Percentiles rank a stretch among this genome's conserved stretches.
Conservation (phyloP, 345 rosid genomes). For the Zanthoxylum bungeanum region DNA sequence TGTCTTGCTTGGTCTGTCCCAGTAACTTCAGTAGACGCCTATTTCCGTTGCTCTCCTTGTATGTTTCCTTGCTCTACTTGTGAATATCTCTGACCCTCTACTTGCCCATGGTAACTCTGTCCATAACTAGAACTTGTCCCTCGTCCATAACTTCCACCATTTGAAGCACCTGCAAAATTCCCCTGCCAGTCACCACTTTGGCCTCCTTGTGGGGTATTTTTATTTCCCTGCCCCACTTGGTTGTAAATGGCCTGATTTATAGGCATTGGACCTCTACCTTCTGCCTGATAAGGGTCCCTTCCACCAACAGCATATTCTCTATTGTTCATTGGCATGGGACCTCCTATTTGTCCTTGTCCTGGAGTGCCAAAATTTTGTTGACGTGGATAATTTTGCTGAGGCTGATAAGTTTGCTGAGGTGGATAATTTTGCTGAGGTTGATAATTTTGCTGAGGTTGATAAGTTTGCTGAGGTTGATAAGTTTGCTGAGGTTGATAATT, state of each 20-base stretch:
- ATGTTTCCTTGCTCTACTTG: slow-evolving; percentile 37
- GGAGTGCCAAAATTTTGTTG: too few relatives aligned
- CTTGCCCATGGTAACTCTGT: slow-evolving; percentile 22
- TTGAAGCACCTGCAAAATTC: slow-evolving; percentile 25
- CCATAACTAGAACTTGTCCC: slow-evolving; percentile 25
- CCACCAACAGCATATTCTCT: slow-evolving; percentile 37
- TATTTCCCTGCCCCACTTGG: slow-evolving; percentile 42
- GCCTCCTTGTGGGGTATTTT: slow-evolving; percentile 29
- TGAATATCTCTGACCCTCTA: slow-evolving; percentile 28
- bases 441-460: too few relatives aligned
- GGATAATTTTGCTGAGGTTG: too few relatives aligned
- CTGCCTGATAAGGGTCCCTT: slow-evolving; percentile 20
- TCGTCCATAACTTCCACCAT: slow-evolving; percentile 36
- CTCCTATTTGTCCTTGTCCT: too few relatives aligned
- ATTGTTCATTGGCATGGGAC: too few relatives aligned
- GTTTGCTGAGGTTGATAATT: too few relatives aligned
- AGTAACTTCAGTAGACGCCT: slow-evolving; percentile 37
- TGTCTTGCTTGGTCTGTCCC: slow-evolving; percentile 39
- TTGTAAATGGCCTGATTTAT: slow-evolving; percentile 32
- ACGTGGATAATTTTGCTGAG: too few relatives aligned
- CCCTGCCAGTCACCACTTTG: slow-evolving; percentile 23
- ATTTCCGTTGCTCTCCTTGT: slow-evolving; percentile 43
- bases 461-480: too few relatives aligned
- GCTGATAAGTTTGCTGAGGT: too few relatives aligned
- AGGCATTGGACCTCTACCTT: slow-evolving; percentile 32